Evolutionary conservation across 1,284 basidiomycete species (phyloP).

Genomic region (Tilletia setariae): DNA sequence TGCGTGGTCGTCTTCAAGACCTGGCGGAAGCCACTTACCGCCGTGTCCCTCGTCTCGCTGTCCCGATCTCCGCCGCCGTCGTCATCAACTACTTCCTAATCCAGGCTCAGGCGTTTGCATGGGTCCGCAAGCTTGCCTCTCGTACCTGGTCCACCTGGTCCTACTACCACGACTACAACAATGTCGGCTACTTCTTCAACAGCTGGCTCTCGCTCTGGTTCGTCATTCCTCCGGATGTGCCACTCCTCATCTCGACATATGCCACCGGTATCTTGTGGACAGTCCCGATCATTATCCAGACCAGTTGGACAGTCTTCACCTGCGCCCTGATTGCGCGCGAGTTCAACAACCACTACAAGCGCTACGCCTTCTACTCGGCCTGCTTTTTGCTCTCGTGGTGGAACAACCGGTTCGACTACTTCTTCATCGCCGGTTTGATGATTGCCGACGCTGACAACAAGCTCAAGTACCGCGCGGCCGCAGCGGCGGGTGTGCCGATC

Average conservation of each 20-base stretch:
- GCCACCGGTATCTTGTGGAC: conserved; percentile 51
- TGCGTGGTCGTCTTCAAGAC: conserved; percentile 37
- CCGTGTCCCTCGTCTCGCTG: conserved; percentile 41
- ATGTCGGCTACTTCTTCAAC: conserved; percentile 39
- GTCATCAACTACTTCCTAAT: conserved; percentile 46
- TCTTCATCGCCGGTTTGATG: conserved; percentile 47
- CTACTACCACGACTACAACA: conserved; percentile 45
- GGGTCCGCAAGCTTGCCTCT: conserved; percentile 41
- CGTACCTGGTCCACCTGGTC: conserved; percentile 47
- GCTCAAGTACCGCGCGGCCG: conserved; percentile 43
- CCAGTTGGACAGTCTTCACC: conserved; percentile 39
- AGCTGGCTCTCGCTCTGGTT: conserved; percentile 45
- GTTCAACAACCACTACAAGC: conserved; percentile 43
- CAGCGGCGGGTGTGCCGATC: conserved; percentile 36
- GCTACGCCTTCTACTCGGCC: conserved; percentile 39
- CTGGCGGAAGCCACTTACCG: conserved; percentile 40
- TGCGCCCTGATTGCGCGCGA: conserved; percentile 43
- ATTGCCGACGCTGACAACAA: conserved; percentile 44
- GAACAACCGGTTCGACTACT: conserved; percentile 43
- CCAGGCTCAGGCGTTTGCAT: conserved; percentile 41
- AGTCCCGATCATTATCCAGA: conserved; percentile 44
- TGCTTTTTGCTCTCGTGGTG: conserved; percentile 45
- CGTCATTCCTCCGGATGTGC: conserved; percentile 35
- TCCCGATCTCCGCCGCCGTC: conserved; percentile 41
- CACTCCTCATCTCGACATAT: conserved; percentile 37